Base-by-base conservation (phyloP, 768 basidiomycete genomes). In the Stropharia rugosoannulata region DNA sequence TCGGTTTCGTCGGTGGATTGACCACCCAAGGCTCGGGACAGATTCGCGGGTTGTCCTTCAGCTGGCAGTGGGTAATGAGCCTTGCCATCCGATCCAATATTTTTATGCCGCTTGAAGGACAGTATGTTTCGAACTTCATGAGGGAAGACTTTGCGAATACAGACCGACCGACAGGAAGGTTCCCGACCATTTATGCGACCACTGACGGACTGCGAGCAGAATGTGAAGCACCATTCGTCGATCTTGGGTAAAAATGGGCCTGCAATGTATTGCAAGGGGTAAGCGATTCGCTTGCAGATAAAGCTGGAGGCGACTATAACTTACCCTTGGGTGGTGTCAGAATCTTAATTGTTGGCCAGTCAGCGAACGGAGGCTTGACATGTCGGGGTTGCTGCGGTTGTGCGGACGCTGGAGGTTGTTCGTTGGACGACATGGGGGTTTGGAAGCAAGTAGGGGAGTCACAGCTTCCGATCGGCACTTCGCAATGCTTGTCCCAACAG, bases 171-270 rank as follows among this genome's bases (percentile, higher is more conserved):
- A 62, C 85, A 86, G 52, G 71, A 72, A 3, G 86, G 85, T 44
- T 80, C 75, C 38, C 78, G 74, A 45, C 68, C 66, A 55, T 82
- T 71, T 7, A 78, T 70, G 38, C 86, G 78, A 41, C 84, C 82
- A 16, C 68, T 75, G 43, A 84, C 71, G 18, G 75, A 76, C 70
- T 88, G 86, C 2, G 80, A 75, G 60, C 83, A 83, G 66, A 80
- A 86, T 6, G 81, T 83, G 41, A 86, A 68, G 65, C 84, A 87
- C 72, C 82, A 82, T 69, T 87, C 85, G 66, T 87, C 86, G 54
- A 76, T 75, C 62, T 80, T 80, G 36, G 79, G 77, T 6, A 86
- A 86, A 60, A 81, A 78, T 59, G 71, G 77, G 57, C 84, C 84
- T 85, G 56, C 32, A 56, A 18, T 45, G 37, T 27, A 11, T 0